phyloP scores from a whole-genome alignment of 148 eudicot species.

The Chenopodium quinoa region DNA sequence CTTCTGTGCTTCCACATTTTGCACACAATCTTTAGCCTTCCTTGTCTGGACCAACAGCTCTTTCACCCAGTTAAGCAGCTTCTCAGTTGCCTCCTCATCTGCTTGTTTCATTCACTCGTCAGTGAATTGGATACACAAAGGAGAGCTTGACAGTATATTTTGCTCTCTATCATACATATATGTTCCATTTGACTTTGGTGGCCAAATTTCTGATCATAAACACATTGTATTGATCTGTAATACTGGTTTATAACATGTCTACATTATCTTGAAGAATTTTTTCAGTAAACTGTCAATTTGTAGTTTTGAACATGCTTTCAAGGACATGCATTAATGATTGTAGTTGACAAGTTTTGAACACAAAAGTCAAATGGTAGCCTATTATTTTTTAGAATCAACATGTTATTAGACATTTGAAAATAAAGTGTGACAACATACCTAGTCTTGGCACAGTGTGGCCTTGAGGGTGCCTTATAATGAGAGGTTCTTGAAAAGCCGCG shows the following conservation, averaged over 20 bases:
- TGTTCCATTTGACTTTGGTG: neutral
- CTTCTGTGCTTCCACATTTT: conserved; percentile 18
- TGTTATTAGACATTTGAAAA: neutral
- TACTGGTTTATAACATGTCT: neutral
- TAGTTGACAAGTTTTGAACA: neutral
- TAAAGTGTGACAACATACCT: conserved; percentile 31
- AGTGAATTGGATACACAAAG: neutral
- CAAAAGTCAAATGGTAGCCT: neutral
- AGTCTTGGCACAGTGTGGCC: conserved; percentile 88
- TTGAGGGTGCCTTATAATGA: conserved; percentile 71
- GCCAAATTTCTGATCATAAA: neutral
- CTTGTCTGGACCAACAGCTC: conserved; percentile 25
- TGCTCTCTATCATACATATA: neutral
- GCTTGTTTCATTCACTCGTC: conserved; percentile 18
- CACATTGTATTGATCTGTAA: neutral
- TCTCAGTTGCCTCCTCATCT: conserved; percentile 52
- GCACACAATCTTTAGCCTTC: conserved; percentile 11
- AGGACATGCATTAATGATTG: neutral
- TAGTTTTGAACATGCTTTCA: too few species aligned
- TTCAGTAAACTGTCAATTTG: neutral
- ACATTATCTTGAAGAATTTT: neutral
- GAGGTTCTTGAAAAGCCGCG: conserved; percentile 58
- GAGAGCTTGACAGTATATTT: neutral
- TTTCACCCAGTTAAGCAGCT: conserved; percentile 43
- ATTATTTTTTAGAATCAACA: too few species aligned